Base-by-base conservation (phyloP, 257 asterid genomes). In the Solanum virginianum region DNA sequence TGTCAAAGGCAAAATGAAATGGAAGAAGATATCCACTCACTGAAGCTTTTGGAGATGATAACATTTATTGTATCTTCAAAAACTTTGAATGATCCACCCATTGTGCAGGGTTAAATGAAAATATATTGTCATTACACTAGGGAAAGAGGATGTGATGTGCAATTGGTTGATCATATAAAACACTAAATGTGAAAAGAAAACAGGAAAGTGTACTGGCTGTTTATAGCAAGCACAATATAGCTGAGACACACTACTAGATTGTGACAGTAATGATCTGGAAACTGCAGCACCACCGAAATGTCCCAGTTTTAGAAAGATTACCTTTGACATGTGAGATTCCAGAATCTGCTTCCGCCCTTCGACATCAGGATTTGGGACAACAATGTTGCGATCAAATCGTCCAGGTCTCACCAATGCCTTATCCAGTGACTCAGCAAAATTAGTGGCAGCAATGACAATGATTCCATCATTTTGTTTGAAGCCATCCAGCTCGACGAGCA, bases 401-500 rank as follows among this genome's bases (percentile, higher is more conserved):
- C 98, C 99, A 65, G 99, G 97, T 84, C 99, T 94, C 86, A 96
- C 96, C 87, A 96, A 91, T 60, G 99, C 99, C 88, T 94, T 96
- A 90, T 95, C 99, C 91, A 96, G 79, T 0, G 97, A 96, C 90
- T 95, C 97, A 0, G 98, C 98, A 72, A 96, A 95, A 86, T 95
- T 95, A 80, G 98, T 96, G 3, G 99, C 99, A 41, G 97, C 99
- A 86, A 96, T 91, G 85, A 95, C 99, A 81, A 96, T 96, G 70
- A 96, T 93, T 32, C 99, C 98, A 80, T 96, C 98, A 53, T 95
- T 95, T 84, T 96, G 99, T 89, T 95, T 96, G 90, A 96, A 96
- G 51, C 99, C 99, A 86, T 96, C 98, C 65, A 95, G 92, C 87
- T 96, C 98, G 53, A 96, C 98, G 79, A 96, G 98, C 90, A 96